Conservation (phyloP, 495 filamentous ascomycete species). For the Podospora pseudoanserina region DNA sequence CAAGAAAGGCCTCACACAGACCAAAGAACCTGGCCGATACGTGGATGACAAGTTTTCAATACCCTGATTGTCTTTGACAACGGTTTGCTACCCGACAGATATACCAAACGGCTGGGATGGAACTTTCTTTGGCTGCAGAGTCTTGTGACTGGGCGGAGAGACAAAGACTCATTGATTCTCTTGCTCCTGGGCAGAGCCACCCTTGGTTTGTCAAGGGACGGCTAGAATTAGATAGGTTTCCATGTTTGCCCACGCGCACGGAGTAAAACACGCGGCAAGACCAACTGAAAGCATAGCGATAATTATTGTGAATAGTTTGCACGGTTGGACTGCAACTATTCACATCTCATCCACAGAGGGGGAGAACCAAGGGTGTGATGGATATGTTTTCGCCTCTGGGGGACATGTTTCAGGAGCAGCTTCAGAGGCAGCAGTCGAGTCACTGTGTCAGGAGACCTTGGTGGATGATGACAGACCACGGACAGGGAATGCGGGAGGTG, state of each 20-base stretch:
- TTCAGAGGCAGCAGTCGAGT: slow-evolving; percentile 9
- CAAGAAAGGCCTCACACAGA: no score
- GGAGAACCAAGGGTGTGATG: no score
- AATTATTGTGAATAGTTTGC: neutral
- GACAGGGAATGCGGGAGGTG: neutral
- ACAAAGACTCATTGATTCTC: neutral
- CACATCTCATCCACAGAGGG: neutral
- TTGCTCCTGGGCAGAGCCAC: neutral
- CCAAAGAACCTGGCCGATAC: no score
- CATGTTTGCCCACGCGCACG: neutral
- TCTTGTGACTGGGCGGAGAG: no score
- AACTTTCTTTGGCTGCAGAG: no score
- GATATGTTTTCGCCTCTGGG: neutral
- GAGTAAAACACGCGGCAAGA: neutral
- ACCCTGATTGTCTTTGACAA: no score
- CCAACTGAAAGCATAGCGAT: neutral
- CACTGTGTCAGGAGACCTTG: slow-evolving; percentile 16
- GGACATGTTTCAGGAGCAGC: neutral
- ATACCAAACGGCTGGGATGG: no score
- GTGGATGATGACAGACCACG: slow-evolving; percentile 4
- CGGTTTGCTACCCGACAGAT: no score
- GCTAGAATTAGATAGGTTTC: neutral
- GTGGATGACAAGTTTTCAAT: no score
- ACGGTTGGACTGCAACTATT: neutral
- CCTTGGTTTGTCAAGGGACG: neutral